phyloP scores from a whole-genome alignment of 345 rosid species.

The Gossypioides kirkii region DNA sequence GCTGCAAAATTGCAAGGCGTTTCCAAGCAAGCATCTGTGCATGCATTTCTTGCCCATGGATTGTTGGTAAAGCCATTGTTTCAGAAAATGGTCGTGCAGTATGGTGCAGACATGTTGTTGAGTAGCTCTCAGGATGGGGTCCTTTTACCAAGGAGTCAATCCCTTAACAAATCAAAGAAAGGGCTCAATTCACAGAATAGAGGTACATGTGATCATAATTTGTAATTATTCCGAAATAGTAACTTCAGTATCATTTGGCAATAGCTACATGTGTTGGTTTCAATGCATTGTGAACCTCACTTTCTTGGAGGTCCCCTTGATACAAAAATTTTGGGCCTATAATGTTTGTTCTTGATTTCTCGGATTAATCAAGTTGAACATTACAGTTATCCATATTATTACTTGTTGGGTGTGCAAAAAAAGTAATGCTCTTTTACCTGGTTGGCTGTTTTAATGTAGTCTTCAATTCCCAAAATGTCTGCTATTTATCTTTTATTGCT shows the following conservation, averaged over 20 bases:
- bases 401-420: not conserved
- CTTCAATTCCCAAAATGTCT: not conserved
- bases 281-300: not conserved
- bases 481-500: not conserved
- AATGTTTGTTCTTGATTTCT: not conserved
- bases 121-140: constrained; percentile 64
- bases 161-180: constrained; percentile 48
- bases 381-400: not conserved
- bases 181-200: constrained; percentile 35
- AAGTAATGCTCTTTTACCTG: not conserved
- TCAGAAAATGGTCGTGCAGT: constrained; percentile 62
- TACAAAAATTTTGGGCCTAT: not conserved
- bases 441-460: not conserved
- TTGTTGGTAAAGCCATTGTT: constrained; percentile 75
- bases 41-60: constrained; percentile 72
- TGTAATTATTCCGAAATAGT: not conserved
- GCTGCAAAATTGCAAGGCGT: constrained; percentile 78
- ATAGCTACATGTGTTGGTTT: not conserved
- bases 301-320: not conserved
- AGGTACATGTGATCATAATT: constrained; percentile 37
- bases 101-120: constrained; percentile 57
- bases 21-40: constrained; percentile 45
- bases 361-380: not conserved
- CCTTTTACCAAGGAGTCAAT: constrained; percentile 58
- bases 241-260: not conserved